Conservation (phyloP, 768 basidiomycete genomes). For the Dacryopinax spathularia region DNA sequence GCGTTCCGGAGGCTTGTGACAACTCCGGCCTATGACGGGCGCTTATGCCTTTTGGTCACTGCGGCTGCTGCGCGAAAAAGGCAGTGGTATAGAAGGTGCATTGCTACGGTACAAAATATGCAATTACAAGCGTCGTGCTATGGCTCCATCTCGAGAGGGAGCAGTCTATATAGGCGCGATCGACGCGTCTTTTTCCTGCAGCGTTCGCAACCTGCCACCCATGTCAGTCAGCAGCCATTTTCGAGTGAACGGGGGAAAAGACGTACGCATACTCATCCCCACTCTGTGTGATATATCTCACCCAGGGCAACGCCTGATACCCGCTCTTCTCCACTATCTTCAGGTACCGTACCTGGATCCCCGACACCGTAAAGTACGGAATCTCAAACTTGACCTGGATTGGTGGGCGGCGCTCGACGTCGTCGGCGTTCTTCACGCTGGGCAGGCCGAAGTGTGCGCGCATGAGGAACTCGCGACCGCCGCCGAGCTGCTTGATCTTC, state of each 20-base stretch:
- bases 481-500: slow-evolving; percentile 98
- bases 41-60: too few species aligned
- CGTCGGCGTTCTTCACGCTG: slow-evolving; percentile 74
- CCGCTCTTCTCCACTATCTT: slow-evolving; percentile 99
- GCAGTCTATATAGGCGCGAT: background rate
- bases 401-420: slow-evolving; percentile 78
- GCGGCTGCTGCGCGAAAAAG: background rate
- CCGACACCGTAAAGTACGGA: slow-evolving; percentile 95
- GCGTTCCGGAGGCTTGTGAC: background rate
- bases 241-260: background rate
- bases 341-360: slow-evolving; percentile 92
- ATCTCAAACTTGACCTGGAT: slow-evolving; percentile 98
- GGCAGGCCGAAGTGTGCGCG: slow-evolving; percentile 95
- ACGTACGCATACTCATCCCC: slow-evolving; percentile 78
- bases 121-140: background rate
- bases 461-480: slow-evolving; percentile 94
- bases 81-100: slow-evolving; percentile 1
- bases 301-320: slow-evolving; percentile 93
- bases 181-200: slow-evolving; percentile 2
- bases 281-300: slow-evolving; percentile 77
- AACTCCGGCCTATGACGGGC: too few species aligned
- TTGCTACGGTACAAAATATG: slow-evolving; percentile 3
- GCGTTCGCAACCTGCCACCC: background rate
- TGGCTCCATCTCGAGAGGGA: too few species aligned
- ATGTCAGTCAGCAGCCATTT: background rate